Conservation (phyloP, 1,139 yeast species). For the Saccharomyces hybrid region DNA sequence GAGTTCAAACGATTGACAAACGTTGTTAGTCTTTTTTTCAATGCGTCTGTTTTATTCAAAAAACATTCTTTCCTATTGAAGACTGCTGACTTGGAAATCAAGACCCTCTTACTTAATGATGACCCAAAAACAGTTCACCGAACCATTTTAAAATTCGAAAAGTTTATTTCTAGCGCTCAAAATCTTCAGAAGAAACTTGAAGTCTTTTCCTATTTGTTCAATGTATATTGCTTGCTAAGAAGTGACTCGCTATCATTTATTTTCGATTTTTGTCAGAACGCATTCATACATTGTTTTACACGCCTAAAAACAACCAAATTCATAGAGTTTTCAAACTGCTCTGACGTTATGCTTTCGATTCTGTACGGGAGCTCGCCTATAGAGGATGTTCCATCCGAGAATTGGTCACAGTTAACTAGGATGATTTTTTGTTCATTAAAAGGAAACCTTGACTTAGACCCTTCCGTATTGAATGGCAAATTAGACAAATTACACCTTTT, state of each 20-base stretch:
- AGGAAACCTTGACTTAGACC: constrained; percentile 16
- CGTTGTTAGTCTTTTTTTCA: constrained; percentile 30
- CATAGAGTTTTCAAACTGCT: constrained; percentile 8
- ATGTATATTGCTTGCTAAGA: constrained; percentile 11
- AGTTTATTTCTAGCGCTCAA: constrained; percentile 15
- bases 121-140: constrained; percentile 7
- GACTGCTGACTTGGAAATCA: constrained; percentile 12
- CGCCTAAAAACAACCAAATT: constrained; percentile 6
- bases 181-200: constrained; percentile 4
- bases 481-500: constrained; percentile 19
- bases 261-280: constrained; percentile 13
- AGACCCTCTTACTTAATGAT: constrained; percentile 5
- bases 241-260: constrained; percentile 10
- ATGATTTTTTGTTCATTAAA: constrained; percentile 20
- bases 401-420: constrained; percentile 16
- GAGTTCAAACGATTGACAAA: constrained; percentile 30
- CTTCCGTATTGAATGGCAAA: constrained; percentile 15
- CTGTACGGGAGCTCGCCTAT: constrained; percentile 15
- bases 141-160: constrained; percentile 22
- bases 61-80: constrained; percentile 9
- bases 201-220: constrained; percentile 19
- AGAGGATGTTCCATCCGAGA: constrained; percentile 5
- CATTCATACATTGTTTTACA: constrained; percentile 10
- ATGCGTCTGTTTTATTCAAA: constrained; percentile 19
- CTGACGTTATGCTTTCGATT: constrained; percentile 23